phyloP scores from a whole-genome alignment of 257 asterid species.

The Jaltomata sinuosa region DNA sequence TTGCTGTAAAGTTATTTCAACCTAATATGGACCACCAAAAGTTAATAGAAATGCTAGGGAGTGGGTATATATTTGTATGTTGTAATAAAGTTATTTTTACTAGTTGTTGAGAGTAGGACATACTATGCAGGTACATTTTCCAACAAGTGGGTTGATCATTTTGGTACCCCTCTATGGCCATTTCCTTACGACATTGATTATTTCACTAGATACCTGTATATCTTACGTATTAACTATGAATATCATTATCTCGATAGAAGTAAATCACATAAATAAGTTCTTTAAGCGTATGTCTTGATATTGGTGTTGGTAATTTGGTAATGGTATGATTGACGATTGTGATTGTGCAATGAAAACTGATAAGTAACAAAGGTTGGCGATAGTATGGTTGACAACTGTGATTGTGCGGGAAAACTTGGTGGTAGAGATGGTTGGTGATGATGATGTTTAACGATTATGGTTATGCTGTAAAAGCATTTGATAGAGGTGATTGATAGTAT shows the following conservation, averaged over 20 bases:
- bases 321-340: too few relatives aligned
- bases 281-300: too few relatives aligned
- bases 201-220: too few relatives aligned
- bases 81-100: background rate
- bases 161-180: rapidly evolving
- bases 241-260: too few relatives aligned
- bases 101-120: background rate
- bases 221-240: too few relatives aligned
- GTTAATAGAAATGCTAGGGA: background rate
- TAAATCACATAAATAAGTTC: too few relatives aligned
- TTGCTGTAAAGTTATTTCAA: background rate
- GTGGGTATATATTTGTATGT: background rate
- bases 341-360: too few relatives aligned
- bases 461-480: rapidly evolving
- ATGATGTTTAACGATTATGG: background rate
- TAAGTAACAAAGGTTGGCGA: background rate
- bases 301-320: too few relatives aligned
- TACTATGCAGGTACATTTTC: background rate
- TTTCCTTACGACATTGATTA: too few relatives aligned
- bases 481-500: background rate
- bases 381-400: background rate
- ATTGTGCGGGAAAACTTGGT: background rate
- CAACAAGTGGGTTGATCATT: background rate
- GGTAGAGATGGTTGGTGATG: background rate
- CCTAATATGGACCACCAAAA: background rate